Conservation (phyloP, 371 early-diverging fungal genomes). For the Neoconidiobolus thromboides region DNA sequence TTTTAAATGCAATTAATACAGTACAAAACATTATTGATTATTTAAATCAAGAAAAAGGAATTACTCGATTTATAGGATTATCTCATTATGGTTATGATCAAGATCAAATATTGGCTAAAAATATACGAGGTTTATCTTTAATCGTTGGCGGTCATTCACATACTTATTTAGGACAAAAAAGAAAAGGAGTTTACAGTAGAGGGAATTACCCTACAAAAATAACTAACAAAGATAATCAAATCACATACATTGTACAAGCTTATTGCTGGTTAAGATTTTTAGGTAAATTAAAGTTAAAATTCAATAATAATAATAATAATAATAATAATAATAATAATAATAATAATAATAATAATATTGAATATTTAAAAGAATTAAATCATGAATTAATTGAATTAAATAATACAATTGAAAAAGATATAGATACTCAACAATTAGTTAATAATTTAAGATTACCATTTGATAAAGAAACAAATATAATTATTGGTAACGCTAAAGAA, state of each 20-base stretch:
- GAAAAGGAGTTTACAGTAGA: conserved; percentile 13
- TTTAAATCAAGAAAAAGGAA: conserved; percentile 14
- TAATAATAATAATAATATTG: conserved; percentile 19
- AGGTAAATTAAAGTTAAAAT: conserved; percentile 38
- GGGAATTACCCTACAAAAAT: conserved; percentile 31
- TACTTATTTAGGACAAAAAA: conserved; percentile 25
- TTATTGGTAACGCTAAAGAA: conserved; percentile 18
- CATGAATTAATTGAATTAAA: conserved; percentile 19
- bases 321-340: conserved; percentile 10
- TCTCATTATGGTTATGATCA: conserved; percentile 48
- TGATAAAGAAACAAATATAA: conserved; percentile 17
- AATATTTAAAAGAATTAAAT: conserved; percentile 22
- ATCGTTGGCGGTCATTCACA: conserved; percentile 62
- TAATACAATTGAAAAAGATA: conserved; percentile 13
- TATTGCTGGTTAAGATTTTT: conserved; percentile 36
- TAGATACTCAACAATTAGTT: no score
- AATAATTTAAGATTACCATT: conserved; percentile 10
- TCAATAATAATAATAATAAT: conserved; percentile 13
- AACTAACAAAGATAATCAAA: conserved; percentile 25
- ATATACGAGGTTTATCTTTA: conserved; percentile 23
- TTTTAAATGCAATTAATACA: conserved; percentile 23
- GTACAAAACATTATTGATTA: conserved; percentile 35
- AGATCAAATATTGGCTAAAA: conserved; percentile 34
- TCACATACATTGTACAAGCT: conserved; percentile 43
- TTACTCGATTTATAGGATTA: conserved; percentile 31